These are phyloP conservation scores for Aspergillus sp. DNA, from an alignment of 2,329 filamentous ascomycete genomes.

Conservation along the genomic window DNA sequence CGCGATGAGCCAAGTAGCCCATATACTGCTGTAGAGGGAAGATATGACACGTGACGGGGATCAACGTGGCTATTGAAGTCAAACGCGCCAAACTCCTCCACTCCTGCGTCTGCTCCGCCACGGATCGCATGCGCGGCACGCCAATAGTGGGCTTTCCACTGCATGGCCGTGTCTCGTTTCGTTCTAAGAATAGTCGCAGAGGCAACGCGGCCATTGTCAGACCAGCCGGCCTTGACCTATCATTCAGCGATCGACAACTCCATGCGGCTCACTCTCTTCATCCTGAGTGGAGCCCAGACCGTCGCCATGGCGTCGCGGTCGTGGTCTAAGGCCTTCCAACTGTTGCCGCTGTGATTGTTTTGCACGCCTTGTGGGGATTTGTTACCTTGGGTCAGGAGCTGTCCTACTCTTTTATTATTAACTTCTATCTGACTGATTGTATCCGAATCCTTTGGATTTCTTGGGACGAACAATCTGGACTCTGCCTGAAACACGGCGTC, in stretches of 20 bases:
- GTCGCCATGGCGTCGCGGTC: constrained; percentile 3
- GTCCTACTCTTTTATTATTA: not conserved
- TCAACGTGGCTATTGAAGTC: not conserved
- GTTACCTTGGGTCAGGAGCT: not conserved
- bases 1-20: too few species aligned
- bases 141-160: not conserved
- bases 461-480: not conserved
- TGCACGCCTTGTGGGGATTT: not conserved
- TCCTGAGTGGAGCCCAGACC: not conserved
- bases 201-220: constrained; percentile 13
- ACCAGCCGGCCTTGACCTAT: not conserved
- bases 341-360: not conserved
- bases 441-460: too few species aligned
- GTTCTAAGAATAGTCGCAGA: constrained; percentile 17
- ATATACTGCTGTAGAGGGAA: too few species aligned
- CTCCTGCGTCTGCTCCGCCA: not conserved
- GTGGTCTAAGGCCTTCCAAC: not conserved
- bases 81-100: not conserved
- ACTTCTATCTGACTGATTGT: too few species aligned
- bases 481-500: not conserved
- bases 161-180: not conserved
- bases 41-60: not conserved
- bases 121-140: not conserved
- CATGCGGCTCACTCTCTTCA: constrained; percentile 8
- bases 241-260: constrained; percentile 8